Evolutionary conservation across 2,329 filamentous ascomycete species (phyloP).

Genomic region (Daldinia sp.): DNA sequence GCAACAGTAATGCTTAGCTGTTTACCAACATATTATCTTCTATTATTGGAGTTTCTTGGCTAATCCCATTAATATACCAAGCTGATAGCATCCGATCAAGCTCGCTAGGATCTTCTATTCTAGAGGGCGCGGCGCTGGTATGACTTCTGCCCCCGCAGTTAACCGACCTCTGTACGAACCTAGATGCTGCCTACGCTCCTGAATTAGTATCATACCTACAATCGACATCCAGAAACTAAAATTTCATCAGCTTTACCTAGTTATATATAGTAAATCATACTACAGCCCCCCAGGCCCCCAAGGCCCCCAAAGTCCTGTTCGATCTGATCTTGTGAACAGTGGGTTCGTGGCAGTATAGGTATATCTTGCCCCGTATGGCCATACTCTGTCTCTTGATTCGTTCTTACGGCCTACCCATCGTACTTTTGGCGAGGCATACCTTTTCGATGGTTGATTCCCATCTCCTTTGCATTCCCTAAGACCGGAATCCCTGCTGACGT

Average conservation of each 20-base stretch:
- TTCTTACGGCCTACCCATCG: not conserved
- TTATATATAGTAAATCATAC: not conserved
- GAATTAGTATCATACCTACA: too few species aligned
- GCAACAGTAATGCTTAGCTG: not conserved
- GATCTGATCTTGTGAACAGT: not conserved
- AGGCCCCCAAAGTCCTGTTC: not conserved
- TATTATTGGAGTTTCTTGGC: not conserved
- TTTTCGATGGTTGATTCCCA: not conserved
- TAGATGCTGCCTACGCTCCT: too few species aligned
- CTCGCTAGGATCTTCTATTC: not conserved
- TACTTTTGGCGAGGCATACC: not conserved
- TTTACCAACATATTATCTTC: not conserved
- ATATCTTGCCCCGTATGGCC: not conserved
- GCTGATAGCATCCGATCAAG: not conserved
- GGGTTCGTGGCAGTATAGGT: not conserved
- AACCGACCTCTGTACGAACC: not conserved
- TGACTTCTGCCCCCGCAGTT: not conserved
- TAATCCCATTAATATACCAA: not conserved
- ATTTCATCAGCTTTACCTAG: too few species aligned
- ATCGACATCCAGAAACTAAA: too few species aligned
- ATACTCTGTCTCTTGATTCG: not conserved
- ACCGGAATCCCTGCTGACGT: not conserved
- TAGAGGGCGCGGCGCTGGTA: not conserved
- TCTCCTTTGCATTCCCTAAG: not conserved
- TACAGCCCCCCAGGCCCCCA: not conserved